Base-by-base conservation (phyloP, 129 eudicot genomes). In the Flaveria trinervia region DNA sequence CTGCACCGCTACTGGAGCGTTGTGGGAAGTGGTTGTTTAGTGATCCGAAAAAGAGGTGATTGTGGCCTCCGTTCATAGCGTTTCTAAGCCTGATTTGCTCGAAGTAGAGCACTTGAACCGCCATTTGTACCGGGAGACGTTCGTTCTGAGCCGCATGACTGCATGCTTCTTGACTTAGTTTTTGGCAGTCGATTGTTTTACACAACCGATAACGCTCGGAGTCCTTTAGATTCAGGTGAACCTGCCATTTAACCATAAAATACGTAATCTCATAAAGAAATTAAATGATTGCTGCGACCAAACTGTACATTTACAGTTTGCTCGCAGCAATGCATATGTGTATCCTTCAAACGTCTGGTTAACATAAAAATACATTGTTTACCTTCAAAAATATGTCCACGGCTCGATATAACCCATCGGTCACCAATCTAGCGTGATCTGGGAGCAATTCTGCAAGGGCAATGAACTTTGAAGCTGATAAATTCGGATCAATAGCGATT, bases 61-160 rank as follows among this genome's bases (percentile, higher is more conserved):
- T 91, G 79, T 87, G 90, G 5, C 90, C 94, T 1, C 95, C 94
- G 15, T 85, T 92, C 99, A 95, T 95, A 11, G 99, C 99, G 26
- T 92, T 92, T 9, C 99, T 49, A 68, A 95, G 86, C 83, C 99
- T 84, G 73, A 90, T 95, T 77, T 95, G 99, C 77, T 95, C 99
- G 20, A 95, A 91, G 92, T 95, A 95, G 3, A 95, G 89, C 51
- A 95, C 99, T 45, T 95, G 99, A 33, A 95, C 99, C 9, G 99
- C 99, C 96, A 92, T 95, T 71, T 95, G 99, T 43, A 92, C 96
- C 0, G 99, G 99, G 25, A 95, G 85, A 1, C 97, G 72, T 52
- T 95, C 99, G 36, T 95, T 95, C 25, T 95, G 99, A 72, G 99
- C 99, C 39, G 99, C 99, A 33, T 95, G 99, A 85, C 97, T 92